Base-by-base conservation (phyloP, 352 stramenopile genomes). In the Phytophthora parvispora region DNA sequence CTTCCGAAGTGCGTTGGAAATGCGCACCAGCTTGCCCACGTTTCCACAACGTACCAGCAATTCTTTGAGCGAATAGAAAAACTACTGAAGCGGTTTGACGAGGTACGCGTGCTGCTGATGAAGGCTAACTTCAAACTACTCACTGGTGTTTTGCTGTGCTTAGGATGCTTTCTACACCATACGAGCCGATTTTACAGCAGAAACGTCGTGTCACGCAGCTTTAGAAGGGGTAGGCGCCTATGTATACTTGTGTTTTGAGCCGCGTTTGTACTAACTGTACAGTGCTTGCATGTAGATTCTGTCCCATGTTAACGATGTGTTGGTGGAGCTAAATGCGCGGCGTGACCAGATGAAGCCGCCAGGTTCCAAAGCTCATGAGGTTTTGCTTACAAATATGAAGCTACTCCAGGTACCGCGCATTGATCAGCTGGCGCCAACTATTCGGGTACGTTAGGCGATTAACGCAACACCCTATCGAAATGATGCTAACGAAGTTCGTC, bases 321-420 rank as follows among this genome's bases (percentile, higher is more conserved):
- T 85, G n/a, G 70, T 82, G n/a, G 80, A 86, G 64, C 57, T 86
- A 13, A 69, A 84, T 28, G 77, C 74, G 22, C 65, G 72, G 1
- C 73, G 80, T 40, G 69, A 89, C 12, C 78, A 89, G 45, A 84
- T 85, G 73, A 78, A 75, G 45, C 78, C 80, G 10, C 80, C 80
- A 18, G 72, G 77, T 10, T 78, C 79, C 12, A 82, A 72, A 71
- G 75, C 70, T 15, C 64, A 84, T 20, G 57, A 72, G 22, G 59
- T 83, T 16, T 20, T 86, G 20, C 42, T 84, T 3, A 56, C 68
- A 20, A 81, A 53, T 57, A 89, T 86, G 80, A 80, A 76, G 22
- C 42, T 83, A 34, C 69, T 89, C 25, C 73, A 60, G 28, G 72
- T 81, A 18, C 18, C 72, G 2, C 69, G 56, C n/a, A 64, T 89